These are phyloP conservation scores for Coleophoma eucalyptorum DNA, from an alignment of 2,329 filamentous ascomycete species.

Conservation along the genomic window DNA sequence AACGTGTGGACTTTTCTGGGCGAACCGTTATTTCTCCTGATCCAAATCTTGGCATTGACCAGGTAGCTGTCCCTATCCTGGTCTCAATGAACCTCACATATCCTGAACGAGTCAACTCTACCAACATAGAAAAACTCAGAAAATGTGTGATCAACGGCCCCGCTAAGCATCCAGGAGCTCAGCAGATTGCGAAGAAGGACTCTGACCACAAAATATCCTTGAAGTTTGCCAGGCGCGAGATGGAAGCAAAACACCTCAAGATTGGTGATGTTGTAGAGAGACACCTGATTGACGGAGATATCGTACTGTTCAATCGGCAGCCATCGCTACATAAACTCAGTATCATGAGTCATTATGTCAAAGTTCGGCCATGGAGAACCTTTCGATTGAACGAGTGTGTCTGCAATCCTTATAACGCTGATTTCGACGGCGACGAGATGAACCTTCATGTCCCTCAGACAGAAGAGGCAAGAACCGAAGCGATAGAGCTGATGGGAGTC, in stretches of 20 bases:
- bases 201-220: conserved; percentile 68
- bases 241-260: conserved; percentile 69
- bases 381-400: conserved; percentile 98
- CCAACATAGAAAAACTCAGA: conserved; percentile 81
- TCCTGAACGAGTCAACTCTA: conserved; percentile 78
- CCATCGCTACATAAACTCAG: conserved; percentile 97
- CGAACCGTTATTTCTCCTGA: conserved; percentile 97
- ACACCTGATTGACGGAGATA: conserved; percentile 91
- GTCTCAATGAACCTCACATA: conserved; percentile 98
- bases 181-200: conserved; percentile 71
- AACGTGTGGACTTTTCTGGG: conserved; percentile 97
- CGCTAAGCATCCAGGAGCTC: conserved; percentile 81
- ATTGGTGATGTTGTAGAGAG: conserved; percentile 90
- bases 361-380: conserved; percentile 90
- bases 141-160: conserved; percentile 72
- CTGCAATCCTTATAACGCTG: conserved; percentile 95
- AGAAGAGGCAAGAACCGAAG: conserved; percentile 92
- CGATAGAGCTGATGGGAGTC: conserved; percentile 95
- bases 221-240: conserved; percentile 68
- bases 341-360: conserved; percentile 94
- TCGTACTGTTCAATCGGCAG: conserved; percentile 96
- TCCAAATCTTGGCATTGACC: conserved; percentile 87
- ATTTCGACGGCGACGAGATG: conserved; percentile 99
- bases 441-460: conserved; percentile 97
- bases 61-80: conserved; percentile 85